Evolutionary conservation across 2,329 filamentous ascomycete species (phyloP).

Genomic region (Pyricularia grisea): DNA sequence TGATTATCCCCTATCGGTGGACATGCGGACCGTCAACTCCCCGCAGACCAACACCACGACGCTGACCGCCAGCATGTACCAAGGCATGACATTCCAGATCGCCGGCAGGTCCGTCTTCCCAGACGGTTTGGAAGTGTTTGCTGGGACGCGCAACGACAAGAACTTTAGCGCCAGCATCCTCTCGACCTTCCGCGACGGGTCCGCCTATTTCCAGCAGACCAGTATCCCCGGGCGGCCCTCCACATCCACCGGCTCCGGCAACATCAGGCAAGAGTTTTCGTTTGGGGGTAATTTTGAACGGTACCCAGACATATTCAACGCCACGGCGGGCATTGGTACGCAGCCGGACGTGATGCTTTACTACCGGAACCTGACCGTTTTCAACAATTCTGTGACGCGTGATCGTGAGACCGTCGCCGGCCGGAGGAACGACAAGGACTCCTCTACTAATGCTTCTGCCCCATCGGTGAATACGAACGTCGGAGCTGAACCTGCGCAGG

Average conservation of each 20-base stretch:
- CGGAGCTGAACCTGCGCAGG: not conserved
- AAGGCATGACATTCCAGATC: slow-evolving; percentile 28
- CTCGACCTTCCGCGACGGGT: slow-evolving; percentile 48
- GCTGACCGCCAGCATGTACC: slow-evolving; percentile 31
- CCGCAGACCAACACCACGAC: slow-evolving; percentile 23
- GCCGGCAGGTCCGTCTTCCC: slow-evolving; percentile 38
- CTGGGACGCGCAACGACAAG: slow-evolving; percentile 14
- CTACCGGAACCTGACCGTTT: slow-evolving; percentile 42
- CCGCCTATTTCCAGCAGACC: slow-evolving; percentile 41
- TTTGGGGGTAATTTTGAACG: slow-evolving; percentile 34
- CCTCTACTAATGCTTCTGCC: not conserved
- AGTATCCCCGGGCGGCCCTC: slow-evolving; percentile 27
- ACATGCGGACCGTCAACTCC: slow-evolving; percentile 35
- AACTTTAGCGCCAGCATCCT: slow-evolving; percentile 21
- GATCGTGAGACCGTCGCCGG: slow-evolving; percentile 31
- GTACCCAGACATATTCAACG: slow-evolving; percentile 6
- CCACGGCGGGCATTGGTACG: slow-evolving; percentile 13
- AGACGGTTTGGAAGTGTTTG: slow-evolving; percentile 50
- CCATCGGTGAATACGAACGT: not conserved
- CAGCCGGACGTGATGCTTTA: slow-evolving; percentile 38
- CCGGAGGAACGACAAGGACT: not conserved
- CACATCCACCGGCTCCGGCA: slow-evolving; percentile 40
- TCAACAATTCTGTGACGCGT: slow-evolving; percentile 40
- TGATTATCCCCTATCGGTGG: slow-evolving; percentile 51
- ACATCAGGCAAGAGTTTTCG: slow-evolving; percentile 44